These are phyloP conservation scores for Areca catechu DNA, from an alignment of 176 grass and related monocot species.

Conservation along the genomic window DNA sequence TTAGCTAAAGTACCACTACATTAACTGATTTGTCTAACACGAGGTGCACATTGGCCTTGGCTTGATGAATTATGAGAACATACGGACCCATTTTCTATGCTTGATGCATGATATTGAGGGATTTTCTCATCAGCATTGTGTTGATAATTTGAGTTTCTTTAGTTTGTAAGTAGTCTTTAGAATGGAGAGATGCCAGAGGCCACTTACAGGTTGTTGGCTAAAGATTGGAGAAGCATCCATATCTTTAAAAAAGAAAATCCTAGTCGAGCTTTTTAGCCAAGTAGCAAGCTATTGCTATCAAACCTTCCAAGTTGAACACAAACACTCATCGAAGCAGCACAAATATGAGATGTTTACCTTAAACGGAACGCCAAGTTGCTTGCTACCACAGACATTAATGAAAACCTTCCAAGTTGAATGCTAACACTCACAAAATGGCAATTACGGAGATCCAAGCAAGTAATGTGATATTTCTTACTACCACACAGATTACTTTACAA, in stretches of 20 bases:
- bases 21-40: conserved; percentile 12
- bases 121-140: conserved; percentile 8
- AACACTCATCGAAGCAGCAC: neutral
- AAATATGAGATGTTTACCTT: conserved; percentile 36
- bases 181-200: conserved; percentile 19
- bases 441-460: no score
- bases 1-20: conserved; percentile 22
- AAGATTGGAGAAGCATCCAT: conserved; percentile 65
- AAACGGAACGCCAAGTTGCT: no score
- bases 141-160: neutral
- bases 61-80: conserved; percentile 23
- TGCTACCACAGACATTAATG: no score
- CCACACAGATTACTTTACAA: no score
- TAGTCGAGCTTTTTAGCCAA: conserved; percentile 7
- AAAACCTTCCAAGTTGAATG: no score
- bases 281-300: neutral
- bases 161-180: conserved; percentile 16
- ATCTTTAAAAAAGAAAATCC: conserved; percentile 38
- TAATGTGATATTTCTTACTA: no score
- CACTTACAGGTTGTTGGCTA: conserved; percentile 12
- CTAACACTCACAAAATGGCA: no score
- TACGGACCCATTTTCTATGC: conserved; percentile 25
- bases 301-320: conserved; percentile 7
- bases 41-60: conserved; percentile 22
- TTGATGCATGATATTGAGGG: conserved; percentile 16